Percentiles rank a stretch among this genome's conserved stretches.
These are phyloP conservation scores for Lipomyces yamadae DNA, from an alignment of 805 yeast species.

Conservation along the genomic window DNA sequence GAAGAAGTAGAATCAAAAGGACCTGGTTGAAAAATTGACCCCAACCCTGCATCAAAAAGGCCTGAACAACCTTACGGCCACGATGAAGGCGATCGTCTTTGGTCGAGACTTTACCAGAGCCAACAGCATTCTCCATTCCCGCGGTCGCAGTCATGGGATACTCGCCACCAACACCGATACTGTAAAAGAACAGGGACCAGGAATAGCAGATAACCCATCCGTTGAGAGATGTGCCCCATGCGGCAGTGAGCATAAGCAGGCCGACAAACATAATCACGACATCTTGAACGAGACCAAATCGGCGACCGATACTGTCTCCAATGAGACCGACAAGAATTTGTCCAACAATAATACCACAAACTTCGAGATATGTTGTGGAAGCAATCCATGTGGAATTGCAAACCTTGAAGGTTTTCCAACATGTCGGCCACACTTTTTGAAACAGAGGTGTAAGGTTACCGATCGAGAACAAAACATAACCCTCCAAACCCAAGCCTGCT, in stretches of 20 bases:
- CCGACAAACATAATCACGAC: constrained; percentile 64
- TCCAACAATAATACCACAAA: constrained; percentile 61
- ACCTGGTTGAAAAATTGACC: constrained; percentile 46
- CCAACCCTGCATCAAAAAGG: constrained; percentile 47
- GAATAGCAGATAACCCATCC: constrained; percentile 60
- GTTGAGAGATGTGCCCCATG: constrained; percentile 60
- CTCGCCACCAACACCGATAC: constrained; percentile 66
- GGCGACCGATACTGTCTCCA: constrained; percentile 64
- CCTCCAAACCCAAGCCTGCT: not conserved
- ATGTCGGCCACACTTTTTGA: constrained; percentile 29
- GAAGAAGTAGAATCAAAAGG: constrained; percentile 39
- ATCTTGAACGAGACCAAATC: constrained; percentile 63
- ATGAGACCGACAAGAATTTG: constrained; percentile 62
- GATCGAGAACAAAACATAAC: not conserved
- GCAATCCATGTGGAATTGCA: constrained; percentile 47
- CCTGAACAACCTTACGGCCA: constrained; percentile 48
- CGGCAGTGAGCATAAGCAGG: constrained; percentile 61
- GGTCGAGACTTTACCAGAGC: constrained; percentile 39
- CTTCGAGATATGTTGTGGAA: constrained; percentile 47
- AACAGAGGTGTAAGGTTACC: not conserved
- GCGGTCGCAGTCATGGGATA: constrained; percentile 68
- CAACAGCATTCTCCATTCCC: constrained; percentile 59
- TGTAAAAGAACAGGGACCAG: constrained; percentile 55
- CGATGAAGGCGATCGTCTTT: constrained; percentile 49
- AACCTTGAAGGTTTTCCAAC: constrained; percentile 44